These are phyloP conservation scores for Tubosaeta sp. DNA, from an alignment of 768 basidiomycete species.

Conservation along the genomic window DNA sequence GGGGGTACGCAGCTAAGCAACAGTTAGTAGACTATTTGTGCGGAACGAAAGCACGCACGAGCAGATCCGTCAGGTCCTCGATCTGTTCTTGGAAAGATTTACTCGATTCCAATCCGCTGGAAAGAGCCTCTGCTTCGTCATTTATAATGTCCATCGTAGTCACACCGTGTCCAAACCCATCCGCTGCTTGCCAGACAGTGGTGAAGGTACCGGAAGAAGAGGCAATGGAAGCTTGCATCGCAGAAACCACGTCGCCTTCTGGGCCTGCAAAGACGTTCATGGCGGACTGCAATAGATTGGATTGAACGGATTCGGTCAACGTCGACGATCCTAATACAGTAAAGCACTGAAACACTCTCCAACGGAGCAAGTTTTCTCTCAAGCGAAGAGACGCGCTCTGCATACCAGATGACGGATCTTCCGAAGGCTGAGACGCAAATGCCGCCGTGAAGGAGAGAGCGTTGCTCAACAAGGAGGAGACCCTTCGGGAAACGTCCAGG, in stretches of 20 bases:
- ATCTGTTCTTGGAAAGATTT: constrained; percentile 72
- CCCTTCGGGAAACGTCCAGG: constrained; percentile 84
- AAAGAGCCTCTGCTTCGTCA: constrained; percentile 33
- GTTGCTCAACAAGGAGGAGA: constrained; percentile 83
- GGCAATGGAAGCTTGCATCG: constrained; percentile 88
- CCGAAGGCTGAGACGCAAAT: constrained; percentile 68
- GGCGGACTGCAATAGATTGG: constrained; percentile 73
- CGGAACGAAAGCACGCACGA: constrained; percentile 46
- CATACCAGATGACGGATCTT: constrained; percentile 47
- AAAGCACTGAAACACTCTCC: constrained; percentile 89
- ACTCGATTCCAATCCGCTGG: constrained; percentile 23
- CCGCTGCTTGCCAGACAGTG: constrained; percentile 78
- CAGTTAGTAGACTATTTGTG: neutral
- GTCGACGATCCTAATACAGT: constrained; percentile 71
- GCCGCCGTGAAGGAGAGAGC: constrained; percentile 85
- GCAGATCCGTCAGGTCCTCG: constrained; percentile 70
- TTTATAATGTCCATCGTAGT: constrained; percentile 60
- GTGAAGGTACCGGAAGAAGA: constrained; percentile 80
- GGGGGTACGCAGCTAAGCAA: constrained; percentile 49
- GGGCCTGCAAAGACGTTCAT: constrained; percentile 82
- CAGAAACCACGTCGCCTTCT: constrained; percentile 77
- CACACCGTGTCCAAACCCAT: constrained; percentile 91
- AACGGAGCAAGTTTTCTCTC: constrained; percentile 77
- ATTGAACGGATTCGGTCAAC: constrained; percentile 80
- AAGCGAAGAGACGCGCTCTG: constrained; percentile 61